phyloP scores from a whole-genome alignment of 2,329 filamentous ascomycete species.

The Chrysoporthe deuterocubensis region DNA sequence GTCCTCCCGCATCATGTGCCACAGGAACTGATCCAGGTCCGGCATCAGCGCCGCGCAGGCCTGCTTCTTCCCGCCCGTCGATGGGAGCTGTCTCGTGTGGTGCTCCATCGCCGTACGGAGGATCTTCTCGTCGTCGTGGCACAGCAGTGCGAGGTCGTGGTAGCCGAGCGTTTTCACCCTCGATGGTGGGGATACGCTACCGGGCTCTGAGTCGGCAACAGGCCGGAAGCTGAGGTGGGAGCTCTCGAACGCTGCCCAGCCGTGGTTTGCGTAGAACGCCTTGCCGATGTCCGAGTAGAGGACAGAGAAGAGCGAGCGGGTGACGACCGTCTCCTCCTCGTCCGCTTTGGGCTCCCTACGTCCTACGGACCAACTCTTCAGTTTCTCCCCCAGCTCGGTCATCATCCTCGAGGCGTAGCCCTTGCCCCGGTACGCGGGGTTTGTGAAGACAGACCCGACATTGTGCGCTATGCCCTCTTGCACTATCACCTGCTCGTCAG shows the following conservation, averaged over 20 bases:
- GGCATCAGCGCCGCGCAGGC: constrained; percentile 68
- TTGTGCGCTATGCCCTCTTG: constrained; percentile 70
- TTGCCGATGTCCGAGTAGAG: constrained; percentile 88
- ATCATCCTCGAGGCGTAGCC: constrained; percentile 83
- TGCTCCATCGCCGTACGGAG: constrained; percentile 58
- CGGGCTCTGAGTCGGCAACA: constrained; percentile 10
- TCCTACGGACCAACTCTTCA: constrained; percentile 40
- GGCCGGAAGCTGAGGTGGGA: constrained; percentile 70
- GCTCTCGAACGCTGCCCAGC: constrained; percentile 78
- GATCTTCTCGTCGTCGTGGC: constrained; percentile 65
- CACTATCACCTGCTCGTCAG: constrained; percentile 39
- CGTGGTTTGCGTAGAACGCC: constrained; percentile 75
- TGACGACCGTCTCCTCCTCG: constrained; percentile 35
- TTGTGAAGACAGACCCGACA: constrained; percentile 79
- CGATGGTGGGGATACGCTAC: constrained; percentile 29
- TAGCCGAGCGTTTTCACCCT: constrained; percentile 54
- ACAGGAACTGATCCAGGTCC: constrained; percentile 67
- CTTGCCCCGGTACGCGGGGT: constrained; percentile 66
- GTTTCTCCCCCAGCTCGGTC: constrained; percentile 58
- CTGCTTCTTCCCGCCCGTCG: constrained; percentile 43
- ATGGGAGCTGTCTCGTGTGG: constrained; percentile 29
- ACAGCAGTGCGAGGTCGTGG: constrained; percentile 64
- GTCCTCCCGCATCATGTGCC: constrained; percentile 82
- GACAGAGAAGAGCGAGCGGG: constrained; percentile 68
- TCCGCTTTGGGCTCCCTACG: constrained; percentile 26